Evolutionary conservation across 352 stramenopile genomes (phyloP), one percentile per base, ranked within the genome.

Genomic region (Globisporangium okanoganense): DNA sequence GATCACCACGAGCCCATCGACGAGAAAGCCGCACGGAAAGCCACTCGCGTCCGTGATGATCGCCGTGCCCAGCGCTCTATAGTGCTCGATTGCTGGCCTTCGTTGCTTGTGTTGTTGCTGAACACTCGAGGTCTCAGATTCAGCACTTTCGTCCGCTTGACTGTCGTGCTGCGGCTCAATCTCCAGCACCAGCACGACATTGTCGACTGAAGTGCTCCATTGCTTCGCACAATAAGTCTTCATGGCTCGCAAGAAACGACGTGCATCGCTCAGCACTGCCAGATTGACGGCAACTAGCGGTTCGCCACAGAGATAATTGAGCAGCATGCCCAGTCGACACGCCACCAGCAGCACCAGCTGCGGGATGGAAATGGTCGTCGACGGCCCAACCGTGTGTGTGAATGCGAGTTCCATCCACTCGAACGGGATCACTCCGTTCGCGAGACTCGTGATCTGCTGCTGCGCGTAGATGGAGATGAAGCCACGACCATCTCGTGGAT

Each of bases 341-440:
- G 55, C 20, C 47, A 58, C 61, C n/a, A 61, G 9, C 16, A 67
- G 48, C 14, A 58, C 53, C 1, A 67, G 41, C 35, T 67, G 61
- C 27, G 53, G 35, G 3, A 62, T 41, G 8, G 53, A 57, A 41
- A 62, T 62, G n/a, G 47, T 50, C 24, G 61, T 58, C 12, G 53
- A 52, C 27, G 53, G 35, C 2, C 47, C 61, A 13, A 58, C 35
- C 18, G 44, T 62, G 51, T 50, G 49, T 0, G 44, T 57, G 18
- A 67, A 58, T 25, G 61, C 61, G n/a, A 53, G 52, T 24, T 50
- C 33, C 55, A 62, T 54, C 61, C 61, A 67, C 29, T 67, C 54
- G 16, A 62, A 62, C 10, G 61, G 61, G 25, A 67, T 53, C 13
- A 31, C 20, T 1, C 53, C 53, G 24, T 49, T 58, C 20, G 61